phyloP scores from a whole-genome alignment of 1,284 basidiomycete species.

The Rhodotorula sp. region DNA sequence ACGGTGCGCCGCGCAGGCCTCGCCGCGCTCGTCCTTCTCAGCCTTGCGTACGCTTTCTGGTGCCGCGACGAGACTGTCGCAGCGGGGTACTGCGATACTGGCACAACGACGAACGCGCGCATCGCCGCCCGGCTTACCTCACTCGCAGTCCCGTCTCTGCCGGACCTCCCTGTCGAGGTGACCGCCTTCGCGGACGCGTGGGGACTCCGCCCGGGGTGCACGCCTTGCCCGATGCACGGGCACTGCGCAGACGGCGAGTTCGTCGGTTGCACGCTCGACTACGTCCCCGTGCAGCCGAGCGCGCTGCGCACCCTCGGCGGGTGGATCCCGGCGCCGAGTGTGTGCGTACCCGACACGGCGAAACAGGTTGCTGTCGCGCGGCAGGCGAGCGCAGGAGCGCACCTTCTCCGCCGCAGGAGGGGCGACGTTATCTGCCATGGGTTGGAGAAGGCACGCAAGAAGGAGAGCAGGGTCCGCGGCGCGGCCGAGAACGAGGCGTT shows the following conservation, averaged over 20 bases:
- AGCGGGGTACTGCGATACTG: conserved; percentile 81
- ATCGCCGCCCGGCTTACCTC: conserved; percentile 31
- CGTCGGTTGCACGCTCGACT: conserved; percentile 72
- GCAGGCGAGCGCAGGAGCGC: conserved; percentile 73
- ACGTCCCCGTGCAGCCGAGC: conserved; percentile 64
- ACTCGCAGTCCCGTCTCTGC: conserved; percentile 15
- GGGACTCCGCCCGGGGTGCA: conserved; percentile 59
- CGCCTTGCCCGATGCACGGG: conserved; percentile 80
- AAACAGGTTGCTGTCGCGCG: conserved; percentile 74
- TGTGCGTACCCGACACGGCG: conserved; percentile 77
- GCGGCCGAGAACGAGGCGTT: conserved; percentile 24
- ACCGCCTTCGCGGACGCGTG: conserved; percentile 50
- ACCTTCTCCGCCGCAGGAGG: conserved; percentile 51
- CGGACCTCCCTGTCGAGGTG: conserved; percentile 6
- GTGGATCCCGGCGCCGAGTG: conserved; percentile 67
- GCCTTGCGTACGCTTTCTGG: conserved; percentile 53
- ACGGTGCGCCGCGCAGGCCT: neutral
- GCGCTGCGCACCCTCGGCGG: conserved; percentile 55
- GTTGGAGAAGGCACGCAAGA: conserved; percentile 27
- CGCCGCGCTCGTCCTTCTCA: conserved; percentile 50
- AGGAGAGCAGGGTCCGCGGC: conserved; percentile 8
- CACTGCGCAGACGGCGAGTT: conserved; percentile 64
- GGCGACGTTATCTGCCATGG: conserved; percentile 45
- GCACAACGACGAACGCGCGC: conserved; percentile 65
- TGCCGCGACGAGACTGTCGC: conserved; percentile 62